These are phyloP conservation scores for Filobasidium wieringae DNA, from an alignment of 768 basidiomycete species.

Conservation along the genomic window DNA sequence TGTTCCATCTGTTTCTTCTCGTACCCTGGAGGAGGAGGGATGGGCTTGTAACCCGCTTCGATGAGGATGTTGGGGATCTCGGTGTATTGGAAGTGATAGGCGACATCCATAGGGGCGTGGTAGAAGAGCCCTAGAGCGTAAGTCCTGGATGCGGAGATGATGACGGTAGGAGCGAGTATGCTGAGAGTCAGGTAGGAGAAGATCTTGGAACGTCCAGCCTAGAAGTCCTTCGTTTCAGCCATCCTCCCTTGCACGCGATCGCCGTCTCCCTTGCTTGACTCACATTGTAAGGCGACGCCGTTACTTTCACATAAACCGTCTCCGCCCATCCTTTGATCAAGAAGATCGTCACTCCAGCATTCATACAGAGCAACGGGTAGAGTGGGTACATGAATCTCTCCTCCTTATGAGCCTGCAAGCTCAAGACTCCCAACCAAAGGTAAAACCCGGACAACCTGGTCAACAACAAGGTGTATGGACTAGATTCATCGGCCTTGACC, in stretches of 20 bases:
- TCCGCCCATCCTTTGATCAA: slow-evolving; percentile 80
- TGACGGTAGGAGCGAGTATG: slow-evolving; percentile 52
- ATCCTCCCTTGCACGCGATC: neutral
- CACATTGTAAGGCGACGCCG: slow-evolving; percentile 75
- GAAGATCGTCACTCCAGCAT: slow-evolving; percentile 79
- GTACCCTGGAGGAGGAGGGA: slow-evolving; percentile 27
- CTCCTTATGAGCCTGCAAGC: slow-evolving; percentile 83
- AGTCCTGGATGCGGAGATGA: slow-evolving; percentile 68
- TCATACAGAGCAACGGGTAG: slow-evolving; percentile 84
- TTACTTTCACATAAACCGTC: slow-evolving; percentile 56
- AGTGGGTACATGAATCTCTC: slow-evolving; percentile 97
- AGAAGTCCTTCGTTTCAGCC: neutral
- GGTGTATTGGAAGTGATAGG: slow-evolving; percentile 56
- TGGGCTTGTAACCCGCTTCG: slow-evolving; percentile 30
- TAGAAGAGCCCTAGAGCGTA: slow-evolving; percentile 79
- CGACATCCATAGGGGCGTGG: slow-evolving; percentile 68
- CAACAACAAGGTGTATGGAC: slow-evolving; percentile 64
- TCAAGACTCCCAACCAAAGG: slow-evolving; percentile 74
- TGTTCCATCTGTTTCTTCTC: slow-evolving; percentile 39
- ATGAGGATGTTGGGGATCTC: slow-evolving; percentile 74
- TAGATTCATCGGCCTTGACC: slow-evolving; percentile 40
- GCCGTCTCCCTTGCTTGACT: slow-evolving; percentile 31
- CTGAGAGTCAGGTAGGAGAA: slow-evolving; percentile 67
- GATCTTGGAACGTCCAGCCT: slow-evolving; percentile 60
- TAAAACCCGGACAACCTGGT: slow-evolving; percentile 79